Evolutionary conservation across 768 basidiomycete genomes (phyloP).

Genomic region (Mycena alexandri): DNA sequence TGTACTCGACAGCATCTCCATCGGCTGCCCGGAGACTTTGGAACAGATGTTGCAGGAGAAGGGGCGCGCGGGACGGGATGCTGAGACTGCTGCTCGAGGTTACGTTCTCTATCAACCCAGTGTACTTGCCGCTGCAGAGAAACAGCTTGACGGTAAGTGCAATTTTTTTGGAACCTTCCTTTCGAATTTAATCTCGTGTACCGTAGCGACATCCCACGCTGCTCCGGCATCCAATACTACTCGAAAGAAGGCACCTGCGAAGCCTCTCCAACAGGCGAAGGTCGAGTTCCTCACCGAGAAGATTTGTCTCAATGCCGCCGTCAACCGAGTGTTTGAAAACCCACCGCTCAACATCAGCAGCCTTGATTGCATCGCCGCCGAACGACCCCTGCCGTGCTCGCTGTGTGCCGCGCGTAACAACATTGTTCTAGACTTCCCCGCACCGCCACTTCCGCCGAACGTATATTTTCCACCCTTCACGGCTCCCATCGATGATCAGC

Average conservation of each 20-base stretch:
- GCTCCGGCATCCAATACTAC: no score
- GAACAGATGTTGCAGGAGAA: constrained; percentile 7
- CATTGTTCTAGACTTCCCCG: not conserved
- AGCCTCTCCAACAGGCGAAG: constrained; percentile 6
- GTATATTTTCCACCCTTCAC: constrained; percentile 1
- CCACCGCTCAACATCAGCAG: constrained; percentile 11
- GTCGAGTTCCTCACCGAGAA: constrained; percentile 5
- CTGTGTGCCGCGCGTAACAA: constrained; percentile 8
- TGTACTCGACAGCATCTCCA: not conserved
- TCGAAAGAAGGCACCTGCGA: not conserved
- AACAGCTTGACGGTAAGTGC: not conserved
- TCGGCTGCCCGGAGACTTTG: not conserved
- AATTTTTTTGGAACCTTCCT: no score
- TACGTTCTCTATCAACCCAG: constrained; percentile 1
- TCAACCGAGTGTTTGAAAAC: constrained; percentile 15
- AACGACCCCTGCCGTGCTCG: constrained; percentile 22
- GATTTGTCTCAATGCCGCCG: not conserved
- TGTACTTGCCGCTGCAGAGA: not conserved
- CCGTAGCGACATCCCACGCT: no score
- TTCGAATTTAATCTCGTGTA: no score
- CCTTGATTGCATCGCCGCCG: constrained; percentile 27
- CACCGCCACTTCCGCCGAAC: constrained; percentile 1
- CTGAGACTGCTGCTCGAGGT: not conserved
- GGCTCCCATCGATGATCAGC: constrained; percentile 30
- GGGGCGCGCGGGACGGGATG: constrained; percentile 13